These are phyloP conservation scores for Beauveria varroae DNA, from an alignment of 2,329 filamentous ascomycete species.

Conservation along the genomic window DNA sequence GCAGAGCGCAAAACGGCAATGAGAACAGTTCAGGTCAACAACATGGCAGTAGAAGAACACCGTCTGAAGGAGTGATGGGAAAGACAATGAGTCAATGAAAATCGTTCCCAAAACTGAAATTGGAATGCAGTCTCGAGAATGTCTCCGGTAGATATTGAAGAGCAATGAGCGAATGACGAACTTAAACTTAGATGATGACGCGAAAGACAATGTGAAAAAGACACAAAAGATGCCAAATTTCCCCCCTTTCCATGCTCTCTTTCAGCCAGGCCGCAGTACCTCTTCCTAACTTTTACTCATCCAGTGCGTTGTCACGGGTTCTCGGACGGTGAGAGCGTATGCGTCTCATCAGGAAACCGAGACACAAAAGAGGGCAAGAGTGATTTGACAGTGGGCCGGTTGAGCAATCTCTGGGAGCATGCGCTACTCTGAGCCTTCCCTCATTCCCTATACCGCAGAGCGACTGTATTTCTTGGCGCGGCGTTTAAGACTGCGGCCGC, in stretches of 20 bases:
- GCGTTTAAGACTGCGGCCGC: neutral
- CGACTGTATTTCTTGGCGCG: constrained; percentile 5
- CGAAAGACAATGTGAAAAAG: neutral
- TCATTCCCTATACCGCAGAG: neutral
- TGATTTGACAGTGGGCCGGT: neutral
- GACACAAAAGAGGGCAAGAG: neutral
- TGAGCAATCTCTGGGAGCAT: neutral
- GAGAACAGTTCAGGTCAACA: neutral
- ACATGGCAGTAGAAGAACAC: neutral
- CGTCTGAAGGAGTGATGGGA: neutral
- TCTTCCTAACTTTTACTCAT: neutral
- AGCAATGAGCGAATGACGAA: neutral
- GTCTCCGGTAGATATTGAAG: neutral
- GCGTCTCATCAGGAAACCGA: neutral
- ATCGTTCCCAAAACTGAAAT: neutral
- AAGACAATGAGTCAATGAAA: neutral
- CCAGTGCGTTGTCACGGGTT: neutral
- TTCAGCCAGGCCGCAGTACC: neutral
- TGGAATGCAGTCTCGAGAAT: neutral
- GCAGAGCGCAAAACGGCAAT: neutral
- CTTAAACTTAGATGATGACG: neutral
- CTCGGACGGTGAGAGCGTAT: neutral
- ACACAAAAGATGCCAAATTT: neutral
- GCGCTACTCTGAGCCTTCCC: neutral
- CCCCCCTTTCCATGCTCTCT: neutral